Evolutionary conservation across 306 rosid species (phyloP).

Genomic region (Ammopiptanthus mongolicus): DNA sequence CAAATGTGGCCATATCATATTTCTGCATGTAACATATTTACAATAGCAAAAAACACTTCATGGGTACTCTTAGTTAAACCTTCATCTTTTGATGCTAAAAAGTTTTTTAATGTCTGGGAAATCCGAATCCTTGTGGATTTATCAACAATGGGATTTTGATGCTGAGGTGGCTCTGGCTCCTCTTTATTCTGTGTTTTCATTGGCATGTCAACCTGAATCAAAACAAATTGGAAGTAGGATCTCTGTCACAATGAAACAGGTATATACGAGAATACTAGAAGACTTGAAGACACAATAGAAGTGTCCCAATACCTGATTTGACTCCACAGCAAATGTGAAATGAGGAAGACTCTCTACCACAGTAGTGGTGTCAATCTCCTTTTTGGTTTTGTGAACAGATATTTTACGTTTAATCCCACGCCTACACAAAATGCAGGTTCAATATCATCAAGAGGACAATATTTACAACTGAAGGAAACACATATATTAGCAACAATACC

Average conservation of each 20-base stretch:
- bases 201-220: background rate
- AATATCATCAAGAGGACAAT: background rate
- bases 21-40: background rate
- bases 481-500: background rate
- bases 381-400: background rate
- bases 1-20: background rate
- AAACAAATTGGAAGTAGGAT: background rate
- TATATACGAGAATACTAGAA: background rate
- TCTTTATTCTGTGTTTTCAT: background rate
- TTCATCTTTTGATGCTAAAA: constrained; percentile 26
- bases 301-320: background rate
- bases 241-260: background rate
- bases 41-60: background rate
- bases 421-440: background rate
- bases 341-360: background rate
- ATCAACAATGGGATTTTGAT: background rate
- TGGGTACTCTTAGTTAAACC: constrained; percentile 16
- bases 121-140: constrained; percentile 6
- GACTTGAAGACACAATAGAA: background rate
- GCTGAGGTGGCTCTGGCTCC: background rate
- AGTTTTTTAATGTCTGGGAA: background rate
- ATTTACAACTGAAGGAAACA: background rate
- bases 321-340: no score
- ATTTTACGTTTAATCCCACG: background rate
- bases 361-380: no score